Conservation (phyloP, 345 rosid genomes). For the Anastatica hierochuntica region DNA sequence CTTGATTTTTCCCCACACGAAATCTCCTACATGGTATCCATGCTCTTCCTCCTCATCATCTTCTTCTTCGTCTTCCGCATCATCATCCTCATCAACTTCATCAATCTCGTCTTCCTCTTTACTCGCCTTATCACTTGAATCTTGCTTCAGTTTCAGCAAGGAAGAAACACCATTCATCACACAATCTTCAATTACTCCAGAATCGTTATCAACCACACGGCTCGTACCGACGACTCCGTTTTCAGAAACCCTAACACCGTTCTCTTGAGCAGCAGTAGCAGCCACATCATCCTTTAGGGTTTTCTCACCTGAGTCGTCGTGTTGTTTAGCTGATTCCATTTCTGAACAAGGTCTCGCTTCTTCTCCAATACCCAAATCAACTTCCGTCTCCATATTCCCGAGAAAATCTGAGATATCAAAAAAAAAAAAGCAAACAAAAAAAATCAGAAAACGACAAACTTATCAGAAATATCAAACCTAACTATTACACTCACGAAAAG, state of each 20-base stretch:
- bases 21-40: slow-evolving; percentile 64
- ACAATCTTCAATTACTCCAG: slow-evolving; percentile 46
- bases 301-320: slow-evolving; percentile 19
- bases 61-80: slow-evolving; percentile 4
- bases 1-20: slow-evolving; percentile 90
- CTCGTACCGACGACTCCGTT: too few species aligned
- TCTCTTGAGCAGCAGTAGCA: too few species aligned
- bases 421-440: too few species aligned
- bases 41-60: slow-evolving; percentile 28
- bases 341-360: slow-evolving; percentile 12
- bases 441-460: too few species aligned
- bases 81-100: background rate
- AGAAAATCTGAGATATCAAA: slow-evolving; percentile 18
- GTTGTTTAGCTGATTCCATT: too few species aligned
- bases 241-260: slow-evolving; percentile 36
- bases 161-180: slow-evolving; percentile 67
- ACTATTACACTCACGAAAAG: background rate
- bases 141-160: slow-evolving; percentile 43
- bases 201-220: slow-evolving; percentile 19
- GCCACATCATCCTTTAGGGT: too few species aligned
- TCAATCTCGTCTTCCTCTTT: background rate
- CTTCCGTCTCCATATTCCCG: slow-evolving; percentile 27
- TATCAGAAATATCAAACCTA: background rate
- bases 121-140: slow-evolving; percentile 20
- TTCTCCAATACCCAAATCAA: slow-evolving; percentile 5